Evolutionary conservation across 768 basidiomycete species (phyloP), one percentile per base, ranked within the genome.

Genomic region (Daedaleopsis sinensis): DNA sequence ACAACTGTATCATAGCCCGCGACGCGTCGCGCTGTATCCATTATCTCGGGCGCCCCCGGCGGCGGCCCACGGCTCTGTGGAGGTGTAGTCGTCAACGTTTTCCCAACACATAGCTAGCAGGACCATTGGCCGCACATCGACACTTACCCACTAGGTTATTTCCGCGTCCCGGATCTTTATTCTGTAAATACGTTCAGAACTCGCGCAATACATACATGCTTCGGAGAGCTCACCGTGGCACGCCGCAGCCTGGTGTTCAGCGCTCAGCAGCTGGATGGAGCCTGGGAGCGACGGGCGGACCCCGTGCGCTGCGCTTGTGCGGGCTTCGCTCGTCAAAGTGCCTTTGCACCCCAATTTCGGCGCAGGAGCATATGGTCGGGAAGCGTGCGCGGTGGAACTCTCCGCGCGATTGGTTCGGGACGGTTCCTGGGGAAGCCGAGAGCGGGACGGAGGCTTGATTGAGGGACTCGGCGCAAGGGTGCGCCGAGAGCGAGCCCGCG

Each of bases 121-220:
- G 58, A 56, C 53, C 54, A 53, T 52, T 52, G 18, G 50, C 38
- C 56, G 27, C 47, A 52, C 56, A n/a, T 43, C 35, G 48, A 48
- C 58, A 56, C 62, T 55, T 43, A 55, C 62, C 43, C 58, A 19
- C 49, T 58, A 65, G 62, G 64, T 68, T 68, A 68, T 67, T 68
- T 68, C 58, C 62, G 64, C 61, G 63, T 66, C 54, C 57, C 65
- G 62, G 61, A 62, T 60, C 47, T 67, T 65, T 66, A 59, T 68
- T 64, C 62, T 70, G 67, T 67, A 67, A 56, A 67, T 65, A 70
- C 21, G 37, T 21, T 19, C 46, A 32, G 4, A 52, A 44, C 52
- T 57, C 51, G 57, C 57, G 43, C 50, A 11, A 24, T n/a, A n/a
- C 37, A 10, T 35, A n/a, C 32, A 38, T 5, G 9, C 51, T 53